These are phyloP conservation scores for Arthromyces matolae DNA, from an alignment of 768 basidiomycete genomes.

Conservation along the genomic window DNA sequence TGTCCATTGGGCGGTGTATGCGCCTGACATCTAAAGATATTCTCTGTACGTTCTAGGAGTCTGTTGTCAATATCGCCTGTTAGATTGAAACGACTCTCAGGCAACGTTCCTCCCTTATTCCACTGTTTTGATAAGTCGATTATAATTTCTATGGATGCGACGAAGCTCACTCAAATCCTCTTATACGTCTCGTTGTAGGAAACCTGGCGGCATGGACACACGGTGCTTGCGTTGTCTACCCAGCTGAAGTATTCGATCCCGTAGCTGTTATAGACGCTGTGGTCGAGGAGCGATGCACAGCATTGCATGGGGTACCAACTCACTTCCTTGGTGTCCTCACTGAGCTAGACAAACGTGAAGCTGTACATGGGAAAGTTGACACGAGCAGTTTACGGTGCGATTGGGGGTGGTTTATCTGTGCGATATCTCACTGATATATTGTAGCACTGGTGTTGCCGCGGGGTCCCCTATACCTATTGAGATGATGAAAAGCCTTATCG, in stretches of 20 bases:
- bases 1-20: conserved; percentile 73
- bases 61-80: not conserved
- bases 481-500: conserved; percentile 70
- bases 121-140: conserved; percentile 84
- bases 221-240: conserved; percentile 71
- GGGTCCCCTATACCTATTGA: conserved; percentile 78
- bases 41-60: conserved; percentile 53
- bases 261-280: conserved; percentile 66
- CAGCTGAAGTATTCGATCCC: conserved; percentile 63
- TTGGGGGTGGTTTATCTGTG: not conserved
- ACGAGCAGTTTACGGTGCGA: conserved; percentile 52
- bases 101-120: conserved; percentile 81
- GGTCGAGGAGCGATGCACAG: conserved; percentile 67
- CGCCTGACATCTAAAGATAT: conserved; percentile 59
- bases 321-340: conserved; percentile 75
- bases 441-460: conserved; percentile 75
- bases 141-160: not conserved
- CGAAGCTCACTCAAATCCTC: conserved; percentile 6
- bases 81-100: conserved; percentile 28
- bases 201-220: conserved; percentile 78
- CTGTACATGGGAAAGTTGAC: conserved; percentile 43
- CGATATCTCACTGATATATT: not conserved
- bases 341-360: conserved; percentile 57
- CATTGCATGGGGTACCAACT: conserved; percentile 81
- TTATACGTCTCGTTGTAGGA: conserved; percentile 71